Evolutionary conservation across 495 filamentous ascomycete species (phyloP), one percentile per base, ranked within the genome.

Genomic region (Hapsidospora chrysogenum): DNA sequence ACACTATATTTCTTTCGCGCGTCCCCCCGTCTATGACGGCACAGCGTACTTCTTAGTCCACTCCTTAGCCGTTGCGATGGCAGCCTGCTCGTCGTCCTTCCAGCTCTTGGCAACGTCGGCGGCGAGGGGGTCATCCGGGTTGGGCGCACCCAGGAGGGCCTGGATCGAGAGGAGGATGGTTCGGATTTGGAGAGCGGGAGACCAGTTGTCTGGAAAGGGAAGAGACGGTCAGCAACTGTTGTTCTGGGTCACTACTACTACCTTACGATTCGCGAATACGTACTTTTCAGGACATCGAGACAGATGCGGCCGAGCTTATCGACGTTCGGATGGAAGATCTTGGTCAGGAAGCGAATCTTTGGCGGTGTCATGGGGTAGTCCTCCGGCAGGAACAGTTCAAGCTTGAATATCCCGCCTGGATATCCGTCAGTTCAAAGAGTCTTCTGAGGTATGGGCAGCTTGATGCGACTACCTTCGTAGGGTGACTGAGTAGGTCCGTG

Each of bases 311-410:
- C 89, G 0, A 96, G 72, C 57, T 89, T 87, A 52, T 99, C 89
- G 41, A 99, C 95, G 54, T 99, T 99, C 21, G 89, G 89, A 51
- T 99, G 89, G 54, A 94, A 99, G 54, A 99, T 99, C 58, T 93
- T 94, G 43, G 89, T 99, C 14, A 99, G 60, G 59, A 99, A 99
- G 26, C 89, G 80, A 43, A 99, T 94, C 63, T 95, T 94, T 9
- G 89, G 89, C 18, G 89, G 89, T 22, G 84, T 92, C 89, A 99
- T 99, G 8, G 89, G 89, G 50, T 99, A 99, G 58, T 99, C 89
- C 49, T 99, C 89, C 22, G 89, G 92, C n/a, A 99, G 68, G 60
- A 99, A 99, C 6, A 99, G 71, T 58, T 99, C 89, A 38, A 95
- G 83, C 52, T 86, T 85, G 68, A 99, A 99, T 44, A 93, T 72